These are phyloP conservation scores for Gillenia trifoliata DNA, from an alignment of 306 rosid species.

Conservation along the genomic window DNA sequence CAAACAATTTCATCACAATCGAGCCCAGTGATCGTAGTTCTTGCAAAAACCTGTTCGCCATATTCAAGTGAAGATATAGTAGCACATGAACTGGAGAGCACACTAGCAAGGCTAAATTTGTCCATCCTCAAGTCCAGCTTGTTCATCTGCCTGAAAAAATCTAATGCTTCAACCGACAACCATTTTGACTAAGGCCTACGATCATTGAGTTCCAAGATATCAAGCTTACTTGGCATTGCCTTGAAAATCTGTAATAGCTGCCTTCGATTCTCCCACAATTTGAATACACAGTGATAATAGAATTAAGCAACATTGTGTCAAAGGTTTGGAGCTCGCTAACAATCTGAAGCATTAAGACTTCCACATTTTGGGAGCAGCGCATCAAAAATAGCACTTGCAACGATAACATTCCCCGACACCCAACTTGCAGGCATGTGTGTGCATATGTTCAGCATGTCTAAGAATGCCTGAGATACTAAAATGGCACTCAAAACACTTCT, in stretches of 20 bases:
- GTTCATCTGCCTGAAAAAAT: conserved; percentile 55
- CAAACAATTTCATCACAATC: conserved; percentile 48
- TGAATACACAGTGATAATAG: conserved; percentile 67
- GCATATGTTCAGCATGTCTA: conserved; percentile 50
- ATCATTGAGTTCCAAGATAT: conserved; percentile 84
- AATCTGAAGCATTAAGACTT: conserved; percentile 52
- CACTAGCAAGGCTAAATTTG: conserved; percentile 65
- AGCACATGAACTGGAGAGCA: conserved; percentile 67
- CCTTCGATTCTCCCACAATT: conserved; percentile 69
- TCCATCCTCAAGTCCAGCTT: conserved; percentile 49
- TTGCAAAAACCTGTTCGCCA: conserved; percentile 69
- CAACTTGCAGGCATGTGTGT: conserved; percentile 52
- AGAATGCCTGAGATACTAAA: conserved; percentile 34
- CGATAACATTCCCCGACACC: conserved; percentile 45
- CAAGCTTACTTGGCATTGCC: conserved; percentile 50
- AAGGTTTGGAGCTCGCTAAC: conserved; percentile 53
- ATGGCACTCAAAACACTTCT: conserved; percentile 55
- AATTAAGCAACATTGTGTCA: conserved; percentile 62
- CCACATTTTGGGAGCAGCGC: conserved; percentile 69
- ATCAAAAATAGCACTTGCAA: conserved; percentile 66
- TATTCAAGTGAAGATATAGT: conserved; percentile 54
- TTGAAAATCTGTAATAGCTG: conserved; percentile 53
- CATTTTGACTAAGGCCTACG: conserved; percentile 64
- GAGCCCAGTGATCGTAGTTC: conserved; percentile 50
- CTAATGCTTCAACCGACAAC: conserved; percentile 50